These are phyloP conservation scores for Avena eriantha DNA, from an alignment of 176 grass and related monocot genomes.

Conservation along the genomic window DNA sequence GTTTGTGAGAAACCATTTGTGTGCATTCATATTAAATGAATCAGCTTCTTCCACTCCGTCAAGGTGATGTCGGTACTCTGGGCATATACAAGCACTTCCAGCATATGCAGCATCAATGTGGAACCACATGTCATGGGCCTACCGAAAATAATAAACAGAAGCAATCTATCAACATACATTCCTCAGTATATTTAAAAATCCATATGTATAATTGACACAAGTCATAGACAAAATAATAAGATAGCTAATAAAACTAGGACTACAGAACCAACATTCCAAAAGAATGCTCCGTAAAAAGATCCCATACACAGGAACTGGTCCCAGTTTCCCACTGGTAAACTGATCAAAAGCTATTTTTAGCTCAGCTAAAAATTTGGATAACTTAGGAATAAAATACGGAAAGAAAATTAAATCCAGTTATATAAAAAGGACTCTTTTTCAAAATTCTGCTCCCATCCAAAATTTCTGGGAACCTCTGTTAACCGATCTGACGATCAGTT, in stretches of 20 bases:
- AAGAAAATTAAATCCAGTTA: background rate
- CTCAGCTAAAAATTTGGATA: background rate
- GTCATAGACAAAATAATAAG: constrained; percentile 30
- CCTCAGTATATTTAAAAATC: background rate
- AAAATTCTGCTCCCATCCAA: background rate
- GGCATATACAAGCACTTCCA: constrained; percentile 81
- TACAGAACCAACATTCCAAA: constrained; percentile 24
- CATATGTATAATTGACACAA: background rate
- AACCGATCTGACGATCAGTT: background rate
- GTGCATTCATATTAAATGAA: constrained; percentile 95
- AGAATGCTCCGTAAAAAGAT: constrained; percentile 7
- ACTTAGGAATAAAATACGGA: background rate
- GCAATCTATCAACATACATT: constrained; percentile 15
- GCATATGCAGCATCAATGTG: constrained; percentile 90
- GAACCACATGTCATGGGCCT: constrained; percentile 72
- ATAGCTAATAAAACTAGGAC: background rate
- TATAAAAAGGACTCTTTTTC: background rate
- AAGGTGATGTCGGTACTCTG: constrained; percentile 75
- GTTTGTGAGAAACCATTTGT: constrained; percentile 89
- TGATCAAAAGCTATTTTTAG: background rate
- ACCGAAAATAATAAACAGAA: constrained; percentile 5
- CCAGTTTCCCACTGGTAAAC: background rate
- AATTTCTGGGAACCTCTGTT: background rate
- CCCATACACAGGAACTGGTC: background rate
- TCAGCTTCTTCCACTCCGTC: constrained; percentile 86